Conservation (phyloP, 805 yeast genomes). For the Suhomyces faveliae region DNA sequence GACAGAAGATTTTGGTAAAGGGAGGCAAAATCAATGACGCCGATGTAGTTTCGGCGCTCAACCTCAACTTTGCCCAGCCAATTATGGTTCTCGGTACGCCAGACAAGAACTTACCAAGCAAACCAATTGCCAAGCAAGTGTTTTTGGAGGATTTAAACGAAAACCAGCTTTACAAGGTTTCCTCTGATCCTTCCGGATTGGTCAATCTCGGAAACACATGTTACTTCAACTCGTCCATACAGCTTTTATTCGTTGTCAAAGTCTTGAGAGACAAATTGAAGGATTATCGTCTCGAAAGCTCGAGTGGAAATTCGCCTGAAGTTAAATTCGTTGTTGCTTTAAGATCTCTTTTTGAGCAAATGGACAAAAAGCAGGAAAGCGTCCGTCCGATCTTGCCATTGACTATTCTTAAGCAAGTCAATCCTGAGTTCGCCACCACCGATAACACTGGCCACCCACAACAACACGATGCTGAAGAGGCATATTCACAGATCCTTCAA, state of each 20-base stretch:
- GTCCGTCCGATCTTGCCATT: slow-evolving; percentile 71
- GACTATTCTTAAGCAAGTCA: slow-evolving; percentile 58
- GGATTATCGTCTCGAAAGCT: slow-evolving; percentile 10
- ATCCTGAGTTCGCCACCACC: slow-evolving; percentile 89
- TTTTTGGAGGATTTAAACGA: slow-evolving; percentile 70
- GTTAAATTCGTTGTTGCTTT: slow-evolving; percentile 24
- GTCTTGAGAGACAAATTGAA: slow-evolving; percentile 36
- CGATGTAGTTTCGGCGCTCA: slow-evolving; percentile 48
- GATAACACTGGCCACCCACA: slow-evolving; percentile 67
- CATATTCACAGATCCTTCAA: slow-evolving; percentile 74
- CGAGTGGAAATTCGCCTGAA: slow-evolving; percentile 8
- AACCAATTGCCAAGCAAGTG: slow-evolving; percentile 53
- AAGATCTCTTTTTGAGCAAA: slow-evolving; percentile 45
- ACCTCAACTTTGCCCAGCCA: slow-evolving; percentile 61
- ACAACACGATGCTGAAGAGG: slow-evolving; percentile 99
- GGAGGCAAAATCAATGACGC: slow-evolving; percentile 86
- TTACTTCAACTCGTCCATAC: slow-evolving; percentile 70
- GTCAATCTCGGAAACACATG: slow-evolving; percentile 75
- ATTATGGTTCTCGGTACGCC: slow-evolving; percentile 94
- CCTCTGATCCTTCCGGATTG: slow-evolving; percentile 61
- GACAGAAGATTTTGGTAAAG: slow-evolving; percentile 87
- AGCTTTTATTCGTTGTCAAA: slow-evolving; percentile 47
- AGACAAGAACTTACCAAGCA: slow-evolving; percentile 53
- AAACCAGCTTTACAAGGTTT: slow-evolving; percentile 36
- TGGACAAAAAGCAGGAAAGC: slow-evolving; percentile 44